These are phyloP conservation scores for Acephala macrosclerotiorum DNA, from an alignment of 2,329 filamentous ascomycete species.

Conservation along the genomic window DNA sequence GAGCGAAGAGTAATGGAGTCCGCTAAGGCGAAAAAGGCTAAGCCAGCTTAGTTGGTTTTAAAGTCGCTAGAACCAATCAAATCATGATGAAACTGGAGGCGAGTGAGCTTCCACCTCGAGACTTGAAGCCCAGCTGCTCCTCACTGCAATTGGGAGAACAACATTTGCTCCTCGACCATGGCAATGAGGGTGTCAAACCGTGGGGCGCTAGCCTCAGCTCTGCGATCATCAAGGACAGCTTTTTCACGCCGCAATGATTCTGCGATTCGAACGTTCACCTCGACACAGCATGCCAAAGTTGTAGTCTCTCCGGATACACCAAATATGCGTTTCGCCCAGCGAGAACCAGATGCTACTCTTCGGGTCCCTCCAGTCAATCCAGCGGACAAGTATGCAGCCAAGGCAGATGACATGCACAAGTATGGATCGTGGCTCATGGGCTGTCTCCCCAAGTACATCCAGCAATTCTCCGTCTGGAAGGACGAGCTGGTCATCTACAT, in stretches of 20 bases:
- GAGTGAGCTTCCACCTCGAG: constrained; percentile 16
- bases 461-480: constrained; percentile 99
- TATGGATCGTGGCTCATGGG: constrained; percentile 98
- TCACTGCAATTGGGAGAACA: constrained; percentile 44
- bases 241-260: constrained; percentile 35
- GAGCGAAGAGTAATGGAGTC: not conserved
- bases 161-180: constrained; percentile 54
- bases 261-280: constrained; percentile 45
- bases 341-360: constrained; percentile 59
- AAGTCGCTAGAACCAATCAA: not conserved
- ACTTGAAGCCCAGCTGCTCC: not conserved
- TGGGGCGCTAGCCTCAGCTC: constrained; percentile 62
- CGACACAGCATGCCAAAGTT: constrained; percentile 47
- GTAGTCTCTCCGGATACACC: constrained; percentile 61
- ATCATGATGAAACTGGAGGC: constrained; percentile 8
- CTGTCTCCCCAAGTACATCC: constrained; percentile 95
- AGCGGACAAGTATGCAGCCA: constrained; percentile 89
- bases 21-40: not conserved
- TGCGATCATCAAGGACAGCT: constrained; percentile 57
- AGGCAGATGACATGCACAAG: constrained; percentile 86
- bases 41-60: not conserved
- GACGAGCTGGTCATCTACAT: constrained; percentile 97
- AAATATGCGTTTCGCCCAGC: constrained; percentile 72
- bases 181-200: constrained; percentile 66
- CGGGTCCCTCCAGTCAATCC: constrained; percentile 87